Evolutionary conservation across 192 early-diverging fungal genomes (phyloP), one percentile per base, ranked within the genome.

Genomic region (Backusella morwellensis): DNA sequence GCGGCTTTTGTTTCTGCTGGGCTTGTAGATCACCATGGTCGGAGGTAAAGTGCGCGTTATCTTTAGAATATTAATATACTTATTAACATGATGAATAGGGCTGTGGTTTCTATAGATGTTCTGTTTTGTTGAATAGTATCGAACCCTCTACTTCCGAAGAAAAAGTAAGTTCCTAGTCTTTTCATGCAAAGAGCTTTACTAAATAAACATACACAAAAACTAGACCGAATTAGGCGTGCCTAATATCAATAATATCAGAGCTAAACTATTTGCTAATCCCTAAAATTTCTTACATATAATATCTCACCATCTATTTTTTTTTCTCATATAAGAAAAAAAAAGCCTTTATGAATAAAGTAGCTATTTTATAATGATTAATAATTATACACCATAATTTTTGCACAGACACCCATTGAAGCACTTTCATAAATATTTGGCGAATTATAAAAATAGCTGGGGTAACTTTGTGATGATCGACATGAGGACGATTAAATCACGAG

Each of bases 1-100:
- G 91, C 66, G 90, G 91, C 0, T 80, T 88, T 80, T 82, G 84
- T 34, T 92, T 92, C 70, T 92, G 91, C 70, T 92, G 91, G 90
- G 68, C 89, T 40, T 89, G 85, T 74, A 84, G 88, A 54, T 75
- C 82, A 81, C 56, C 86, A 0, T 90, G 91, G 91, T 83, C 83
- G 44, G 89, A 86, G 68, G 80, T 81, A 78, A 41, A 12, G 9
- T 36, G 35, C 66, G 19, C 2, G 44, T 68, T n/a, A 29, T 15
- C n/a, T 26, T 32, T 36, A 41, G 21, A 17, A 23, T 21, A 15
- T 6, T 14, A 32, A 19, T 50, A 19, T 50, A 72, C 14, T 15
- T 17, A 59, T n/a, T 72, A 32, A 35, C 40, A 29, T 17, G 11
- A 5, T 41, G n/a, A 35, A 70, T 44, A 81, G 66, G 79, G 77